Evolutionary conservation across 106 monocot species (phyloP).

Genomic region (Dioscorea alata): DNA sequence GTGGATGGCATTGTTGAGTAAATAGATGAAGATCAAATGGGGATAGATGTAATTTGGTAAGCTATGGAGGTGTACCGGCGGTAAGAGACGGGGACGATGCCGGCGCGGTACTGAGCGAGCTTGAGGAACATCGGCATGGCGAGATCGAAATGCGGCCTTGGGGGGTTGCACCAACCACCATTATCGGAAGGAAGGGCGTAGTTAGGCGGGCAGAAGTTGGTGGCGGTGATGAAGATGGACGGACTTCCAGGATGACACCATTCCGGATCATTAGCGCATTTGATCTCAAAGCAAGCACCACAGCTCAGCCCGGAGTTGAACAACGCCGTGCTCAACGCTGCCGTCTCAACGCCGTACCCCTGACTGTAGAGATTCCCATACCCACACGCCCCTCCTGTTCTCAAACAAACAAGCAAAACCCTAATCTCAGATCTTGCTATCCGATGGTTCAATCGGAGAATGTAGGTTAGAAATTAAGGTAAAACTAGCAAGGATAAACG

Average conservation of each 20-base stretch:
- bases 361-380: slow-evolving; percentile 55
- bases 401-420: neutral
- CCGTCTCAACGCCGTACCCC: slow-evolving; percentile 60
- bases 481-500: neutral
- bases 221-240: slow-evolving; percentile 70
- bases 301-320: slow-evolving; percentile 76
- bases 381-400: slow-evolving; percentile 39
- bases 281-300: slow-evolving; percentile 82
- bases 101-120: slow-evolving; percentile 39
- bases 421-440: neutral
- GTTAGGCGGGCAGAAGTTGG: slow-evolving; percentile 78
- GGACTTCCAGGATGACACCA: slow-evolving; percentile 59
- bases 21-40: too few relatives aligned
- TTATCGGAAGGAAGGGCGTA: slow-evolving; percentile 54
- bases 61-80: slow-evolving; percentile 16
- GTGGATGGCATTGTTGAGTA: too few relatives aligned
- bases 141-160: slow-evolving; percentile 38
- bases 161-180: slow-evolving; percentile 47
- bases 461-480: neutral
- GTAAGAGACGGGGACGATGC: slow-evolving; percentile 37
- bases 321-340: slow-evolving; percentile 83
- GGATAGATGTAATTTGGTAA: too few relatives aligned
- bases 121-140: slow-evolving; percentile 49
- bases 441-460: too few relatives aligned
- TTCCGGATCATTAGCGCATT: slow-evolving; percentile 46